phyloP scores from a whole-genome alignment of 331 rosid genomes.

The Acacia concinna region DNA sequence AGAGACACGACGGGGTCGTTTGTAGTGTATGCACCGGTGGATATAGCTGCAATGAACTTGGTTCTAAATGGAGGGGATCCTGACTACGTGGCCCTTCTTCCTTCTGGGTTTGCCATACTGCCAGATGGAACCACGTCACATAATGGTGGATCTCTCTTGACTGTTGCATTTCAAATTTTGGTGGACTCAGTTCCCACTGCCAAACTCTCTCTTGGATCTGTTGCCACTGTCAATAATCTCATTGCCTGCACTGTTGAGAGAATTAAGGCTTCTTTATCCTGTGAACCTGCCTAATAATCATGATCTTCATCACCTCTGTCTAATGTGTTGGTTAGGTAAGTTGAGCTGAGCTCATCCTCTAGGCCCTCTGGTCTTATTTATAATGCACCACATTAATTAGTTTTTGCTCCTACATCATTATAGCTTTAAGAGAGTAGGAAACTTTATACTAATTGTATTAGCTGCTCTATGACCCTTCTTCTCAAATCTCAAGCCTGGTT shows the following conservation, averaged over 20 bases:
- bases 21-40: slow-evolving; percentile 93
- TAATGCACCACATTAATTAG: no score
- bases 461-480: background rate
- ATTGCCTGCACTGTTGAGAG: slow-evolving; percentile 98
- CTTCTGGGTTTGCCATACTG: slow-evolving; percentile 93
- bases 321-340: background rate
- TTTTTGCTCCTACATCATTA: no score
- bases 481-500: no score
- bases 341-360: slow-evolving; percentile 18
- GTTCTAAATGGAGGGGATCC: slow-evolving; percentile 97
- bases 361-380: no score
- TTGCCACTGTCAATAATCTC: slow-evolving; percentile 93
- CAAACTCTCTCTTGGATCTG: slow-evolving; percentile 90
- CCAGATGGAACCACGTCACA: slow-evolving; percentile 61
- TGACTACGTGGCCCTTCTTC: slow-evolving; percentile 91
- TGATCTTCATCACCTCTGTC: background rate
- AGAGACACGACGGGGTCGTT: slow-evolving; percentile 77
- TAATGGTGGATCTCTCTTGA: slow-evolving; percentile 77
- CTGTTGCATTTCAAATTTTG: slow-evolving; percentile 92
- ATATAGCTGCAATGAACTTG: slow-evolving; percentile 84
- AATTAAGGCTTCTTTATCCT: slow-evolving; percentile 82
- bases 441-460: no score
- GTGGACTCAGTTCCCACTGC: slow-evolving; percentile 96
- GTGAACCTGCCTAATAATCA: slow-evolving; percentile 61
- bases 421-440: no score